Conservation (phyloP, 306 rosid genomes). For the Pterocarpus macrocarpus region DNA sequence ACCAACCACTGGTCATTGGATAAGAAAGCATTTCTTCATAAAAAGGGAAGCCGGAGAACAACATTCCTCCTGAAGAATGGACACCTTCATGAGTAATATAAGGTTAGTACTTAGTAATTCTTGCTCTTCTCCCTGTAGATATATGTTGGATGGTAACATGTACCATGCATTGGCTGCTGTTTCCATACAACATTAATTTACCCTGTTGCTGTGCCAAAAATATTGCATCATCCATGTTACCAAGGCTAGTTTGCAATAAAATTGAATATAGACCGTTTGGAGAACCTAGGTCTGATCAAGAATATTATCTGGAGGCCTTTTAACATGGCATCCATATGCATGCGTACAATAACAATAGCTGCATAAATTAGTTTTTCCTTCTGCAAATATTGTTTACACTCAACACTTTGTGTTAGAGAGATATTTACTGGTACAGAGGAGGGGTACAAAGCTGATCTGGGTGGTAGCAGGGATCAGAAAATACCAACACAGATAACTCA, state of each 20-base stretch:
- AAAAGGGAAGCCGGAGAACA: constrained; percentile 44
- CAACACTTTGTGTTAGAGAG: constrained; percentile 55
- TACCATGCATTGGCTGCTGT: constrained; percentile 15
- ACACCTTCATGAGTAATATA: constrained; percentile 56
- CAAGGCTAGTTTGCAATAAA: constrained; percentile 24
- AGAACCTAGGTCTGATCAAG: neutral
- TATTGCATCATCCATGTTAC: constrained; percentile 10
- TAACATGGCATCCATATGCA: neutral
- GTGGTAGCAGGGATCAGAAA: constrained; percentile 56
- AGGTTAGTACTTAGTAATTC: constrained; percentile 57
- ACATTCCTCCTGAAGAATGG: constrained; percentile 51
- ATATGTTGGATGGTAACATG: constrained; percentile 11
- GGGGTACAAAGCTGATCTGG: constrained; percentile 48
- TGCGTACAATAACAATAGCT: neutral
- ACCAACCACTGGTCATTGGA: constrained; percentile 25
- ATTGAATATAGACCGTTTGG: constrained; percentile 33
- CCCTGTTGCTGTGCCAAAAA: neutral
- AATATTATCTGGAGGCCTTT: neutral
- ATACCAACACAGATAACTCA: constrained; percentile 46
- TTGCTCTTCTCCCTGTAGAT: neutral
- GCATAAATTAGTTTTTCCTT: constrained; percentile 20
- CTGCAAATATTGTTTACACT: constrained; percentile 40
- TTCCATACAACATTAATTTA: neutral
- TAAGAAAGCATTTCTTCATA: constrained; percentile 27
- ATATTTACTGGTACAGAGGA: constrained; percentile 54